These are phyloP conservation scores for Mrakia hoshinonis DNA, from an alignment of 768 basidiomycete species.

Conservation along the genomic window DNA sequence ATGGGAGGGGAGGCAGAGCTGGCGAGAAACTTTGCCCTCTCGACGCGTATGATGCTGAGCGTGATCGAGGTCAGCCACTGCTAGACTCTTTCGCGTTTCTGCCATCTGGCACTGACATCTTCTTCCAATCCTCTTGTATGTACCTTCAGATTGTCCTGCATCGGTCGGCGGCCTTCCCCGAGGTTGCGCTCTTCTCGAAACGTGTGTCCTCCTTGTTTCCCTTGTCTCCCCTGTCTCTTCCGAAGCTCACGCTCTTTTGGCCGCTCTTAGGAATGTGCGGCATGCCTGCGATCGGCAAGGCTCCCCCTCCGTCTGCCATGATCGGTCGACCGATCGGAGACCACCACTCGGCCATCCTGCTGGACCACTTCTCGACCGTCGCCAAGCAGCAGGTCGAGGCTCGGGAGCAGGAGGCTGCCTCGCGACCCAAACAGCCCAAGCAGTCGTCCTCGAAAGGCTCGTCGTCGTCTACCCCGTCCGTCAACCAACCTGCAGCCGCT, in stretches of 20 bases:
- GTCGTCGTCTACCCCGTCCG: background rate
- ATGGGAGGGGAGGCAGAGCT: slow-evolving; percentile 22
- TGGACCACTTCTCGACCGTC: slow-evolving; percentile 7
- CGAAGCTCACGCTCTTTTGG: no score
- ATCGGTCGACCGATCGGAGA: background rate
- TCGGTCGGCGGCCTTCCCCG: slow-evolving; percentile 19
- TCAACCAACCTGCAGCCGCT: background rate
- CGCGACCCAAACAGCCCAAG: background rate
- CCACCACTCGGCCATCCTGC: background rate
- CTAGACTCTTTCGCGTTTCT: background rate
- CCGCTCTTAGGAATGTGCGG: slow-evolving; percentile 5
- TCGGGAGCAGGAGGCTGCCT: background rate
- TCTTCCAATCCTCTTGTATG: background rate
- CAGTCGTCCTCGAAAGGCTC: background rate
- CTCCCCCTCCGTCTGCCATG: background rate
- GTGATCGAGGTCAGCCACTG: background rate
- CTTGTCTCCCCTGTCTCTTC: background rate
- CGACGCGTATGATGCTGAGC: slow-evolving; percentile 21
- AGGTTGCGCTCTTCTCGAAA: slow-evolving; percentile 27
- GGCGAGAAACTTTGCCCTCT: slow-evolving; percentile 17
- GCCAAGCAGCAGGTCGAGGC: background rate
- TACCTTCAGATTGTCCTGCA: slow-evolving; percentile 12
- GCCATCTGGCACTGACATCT: background rate
- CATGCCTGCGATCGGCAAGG: slow-evolving; percentile 6
- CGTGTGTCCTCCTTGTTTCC: no score